A percentile compares a stretch with the other conserved stretches of the same genome.
Evolutionary conservation across 371 early-diverging fungal species (phyloP).

Genomic region (Lichtheimia hyalospora): DNA sequence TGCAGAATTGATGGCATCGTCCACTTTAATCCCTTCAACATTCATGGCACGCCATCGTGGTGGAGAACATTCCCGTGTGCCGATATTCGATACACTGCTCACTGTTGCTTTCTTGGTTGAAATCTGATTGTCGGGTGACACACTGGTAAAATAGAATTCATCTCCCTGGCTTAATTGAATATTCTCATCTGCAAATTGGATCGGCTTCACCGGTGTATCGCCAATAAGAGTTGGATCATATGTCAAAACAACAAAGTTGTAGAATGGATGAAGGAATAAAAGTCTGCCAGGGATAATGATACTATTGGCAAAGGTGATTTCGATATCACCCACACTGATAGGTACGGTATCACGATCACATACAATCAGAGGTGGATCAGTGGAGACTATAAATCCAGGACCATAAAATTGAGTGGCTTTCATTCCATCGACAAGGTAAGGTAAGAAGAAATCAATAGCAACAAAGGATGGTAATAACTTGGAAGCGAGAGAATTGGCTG

Average conservation of each 20-base stretch:
- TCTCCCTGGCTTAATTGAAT: conserved; percentile 63
- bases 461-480: conserved; percentile 70
- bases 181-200: conserved; percentile 43
- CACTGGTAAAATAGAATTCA: conserved; percentile 61
- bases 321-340: conserved; percentile 74
- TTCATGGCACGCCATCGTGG: conserved; percentile 73
- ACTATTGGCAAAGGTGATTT: conserved; percentile 78
- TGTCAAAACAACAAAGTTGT: conserved; percentile 76
- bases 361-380: conserved; percentile 65
- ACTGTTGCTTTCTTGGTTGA: conserved; percentile 59
- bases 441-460: conserved; percentile 65
- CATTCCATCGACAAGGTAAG: conserved; percentile 72
- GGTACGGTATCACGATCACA: conserved; percentile 81
- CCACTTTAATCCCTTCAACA: conserved; percentile 65
- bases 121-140: conserved; percentile 54
- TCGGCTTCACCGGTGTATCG: conserved; percentile 66
- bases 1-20: conserved; percentile 40
- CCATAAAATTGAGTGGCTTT: conserved; percentile 63
- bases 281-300: conserved; percentile 75
- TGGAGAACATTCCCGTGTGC: conserved; percentile 58
- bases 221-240: conserved; percentile 75
- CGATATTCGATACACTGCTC: conserved; percentile 59
- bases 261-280: conserved; percentile 73
- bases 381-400: conserved; percentile 76
- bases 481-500: conserved; percentile 53